Evolutionary conservation across 352 stramenopile species (phyloP).

Genomic region (Phytophthora syringae): DNA sequence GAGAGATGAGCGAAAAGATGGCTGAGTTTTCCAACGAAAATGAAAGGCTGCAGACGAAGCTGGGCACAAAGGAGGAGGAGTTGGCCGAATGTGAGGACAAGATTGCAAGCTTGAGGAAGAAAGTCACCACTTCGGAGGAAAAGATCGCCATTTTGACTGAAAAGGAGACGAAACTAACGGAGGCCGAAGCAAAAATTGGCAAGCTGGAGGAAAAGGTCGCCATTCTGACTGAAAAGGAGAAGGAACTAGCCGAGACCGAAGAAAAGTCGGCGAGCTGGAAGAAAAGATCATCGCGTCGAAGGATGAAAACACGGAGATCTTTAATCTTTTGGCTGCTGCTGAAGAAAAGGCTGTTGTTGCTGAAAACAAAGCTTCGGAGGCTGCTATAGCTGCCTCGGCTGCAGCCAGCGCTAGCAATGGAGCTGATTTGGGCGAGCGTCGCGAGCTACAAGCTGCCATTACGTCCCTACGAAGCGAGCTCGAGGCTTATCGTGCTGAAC

Average conservation of each 20-base stretch:
- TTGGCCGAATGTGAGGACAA: conserved; percentile 32
- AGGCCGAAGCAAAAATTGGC: conserved; percentile 22
- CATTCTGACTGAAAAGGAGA: conserved; percentile 16
- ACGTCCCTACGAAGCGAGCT: conserved; percentile 32
- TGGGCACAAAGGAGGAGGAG: conserved; percentile 28
- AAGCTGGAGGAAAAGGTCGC: conserved; percentile 31
- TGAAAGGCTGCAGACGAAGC: conserved; percentile 25
- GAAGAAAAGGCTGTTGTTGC: conserved; percentile 34
- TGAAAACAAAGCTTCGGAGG: conserved; percentile 36
- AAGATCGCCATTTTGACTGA: conserved; percentile 4
- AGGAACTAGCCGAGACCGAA: conserved; percentile 17
- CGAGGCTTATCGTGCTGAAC: conserved; percentile 18
- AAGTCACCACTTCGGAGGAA: conserved; percentile 22
- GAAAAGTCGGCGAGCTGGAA: conserved; percentile 26
- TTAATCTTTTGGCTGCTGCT: too few species aligned
- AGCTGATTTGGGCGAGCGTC: conserved; percentile 18
- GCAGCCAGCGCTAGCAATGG: conserved; percentile 14
- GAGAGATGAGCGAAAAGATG: conserved; percentile 47
- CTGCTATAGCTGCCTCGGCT: conserved; percentile 26
- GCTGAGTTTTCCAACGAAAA: conserved; percentile 36
- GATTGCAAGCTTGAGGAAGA: conserved; percentile 25
- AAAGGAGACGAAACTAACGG: conserved; percentile 20
- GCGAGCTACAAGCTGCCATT: conserved; percentile 27
- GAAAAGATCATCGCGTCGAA: too few species aligned
- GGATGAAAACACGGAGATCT: too few species aligned